Conservation (phyloP, 73 alveolate genomes). For the Paraurostyla sp. region DNA sequence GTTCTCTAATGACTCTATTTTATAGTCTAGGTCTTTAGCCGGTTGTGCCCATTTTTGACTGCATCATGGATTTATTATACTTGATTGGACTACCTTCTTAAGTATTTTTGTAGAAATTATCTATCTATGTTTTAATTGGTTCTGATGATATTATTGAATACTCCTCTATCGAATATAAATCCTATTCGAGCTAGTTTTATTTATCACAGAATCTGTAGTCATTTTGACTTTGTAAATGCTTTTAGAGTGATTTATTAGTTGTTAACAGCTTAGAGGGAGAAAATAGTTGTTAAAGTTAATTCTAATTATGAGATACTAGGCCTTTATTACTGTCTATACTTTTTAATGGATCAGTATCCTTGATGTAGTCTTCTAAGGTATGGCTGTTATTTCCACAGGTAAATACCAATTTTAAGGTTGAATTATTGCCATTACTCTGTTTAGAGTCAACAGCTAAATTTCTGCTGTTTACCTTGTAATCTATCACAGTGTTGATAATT, state of each 20-base stretch:
- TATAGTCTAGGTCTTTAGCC: too few species aligned
- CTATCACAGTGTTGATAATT: too few species aligned
- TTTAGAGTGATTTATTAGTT: not conserved
- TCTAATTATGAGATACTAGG: not conserved
- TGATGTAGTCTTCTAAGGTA: not conserved
- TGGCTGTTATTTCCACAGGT: not conserved
- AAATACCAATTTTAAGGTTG: not conserved
- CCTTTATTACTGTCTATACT: not conserved
- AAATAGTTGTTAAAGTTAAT: not conserved
- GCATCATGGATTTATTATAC: too few species aligned
- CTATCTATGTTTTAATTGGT: too few species aligned
- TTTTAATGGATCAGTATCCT: not conserved
- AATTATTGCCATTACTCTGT: not conserved
- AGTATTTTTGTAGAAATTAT: too few species aligned
- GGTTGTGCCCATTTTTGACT: too few species aligned
- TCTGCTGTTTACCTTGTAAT: too few species aligned
- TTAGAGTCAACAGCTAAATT: not conserved
- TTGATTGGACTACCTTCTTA: too few species aligned
- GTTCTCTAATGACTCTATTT: too few species aligned
- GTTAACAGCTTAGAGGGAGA: not conserved
- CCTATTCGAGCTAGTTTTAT: not conserved
- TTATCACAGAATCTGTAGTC: not conserved
- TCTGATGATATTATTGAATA: too few species aligned
- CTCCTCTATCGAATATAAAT: not conserved
- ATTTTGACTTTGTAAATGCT: not conserved